Base-by-base conservation (phyloP, 345 rosid species). In the Gossypium mustelinum region DNA sequence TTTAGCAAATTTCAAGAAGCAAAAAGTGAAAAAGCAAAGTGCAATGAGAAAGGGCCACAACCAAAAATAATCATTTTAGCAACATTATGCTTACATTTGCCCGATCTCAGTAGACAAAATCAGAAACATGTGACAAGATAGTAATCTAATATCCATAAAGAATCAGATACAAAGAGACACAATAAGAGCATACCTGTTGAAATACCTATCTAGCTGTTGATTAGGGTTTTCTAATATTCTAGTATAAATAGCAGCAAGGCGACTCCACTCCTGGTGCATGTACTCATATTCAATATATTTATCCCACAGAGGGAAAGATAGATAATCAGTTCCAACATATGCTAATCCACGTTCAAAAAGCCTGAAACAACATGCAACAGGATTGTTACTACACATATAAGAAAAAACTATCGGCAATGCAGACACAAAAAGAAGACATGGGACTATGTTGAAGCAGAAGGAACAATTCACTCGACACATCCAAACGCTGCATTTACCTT, bases 401-500 rank as follows among this genome's bases (percentile, higher is more conserved):
- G 72, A 56, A 64, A 59, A 74, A 56, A 59, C 75, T 66, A 39
- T 27, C 34, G 78, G 43, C 77, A 76, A 78, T 27, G 60, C 81
- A 85, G 45, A 80, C 73, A 80, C 70, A 67, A 82, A 82, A 43
- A 77, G 70, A 76, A 82, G 72, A 85, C 78, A 80, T 63, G 44
- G 80, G 77, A 82, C 84, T 47, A 82, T 79, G 85, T 80, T 83
- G 87, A 86, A 87, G 87, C 79, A 75, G 82, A 82, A 79, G 82
- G 83, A 91, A 78, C 84, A 88, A 88, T 88, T 88, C 97, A 90
- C 87, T 86, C 89, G 85, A 85, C 84, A 86, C 89, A 79, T 87
- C 90, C 89, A 91, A 86, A 86, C 78, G 85, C 89, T 86, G 87
- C 94, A 91, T 89, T 61, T 92, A 95, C 97, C 97, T 93, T 91